These are phyloP conservation scores for Coemansia sp. DNA, from an alignment of 371 early-diverging fungal species.

Conservation along the genomic window DNA sequence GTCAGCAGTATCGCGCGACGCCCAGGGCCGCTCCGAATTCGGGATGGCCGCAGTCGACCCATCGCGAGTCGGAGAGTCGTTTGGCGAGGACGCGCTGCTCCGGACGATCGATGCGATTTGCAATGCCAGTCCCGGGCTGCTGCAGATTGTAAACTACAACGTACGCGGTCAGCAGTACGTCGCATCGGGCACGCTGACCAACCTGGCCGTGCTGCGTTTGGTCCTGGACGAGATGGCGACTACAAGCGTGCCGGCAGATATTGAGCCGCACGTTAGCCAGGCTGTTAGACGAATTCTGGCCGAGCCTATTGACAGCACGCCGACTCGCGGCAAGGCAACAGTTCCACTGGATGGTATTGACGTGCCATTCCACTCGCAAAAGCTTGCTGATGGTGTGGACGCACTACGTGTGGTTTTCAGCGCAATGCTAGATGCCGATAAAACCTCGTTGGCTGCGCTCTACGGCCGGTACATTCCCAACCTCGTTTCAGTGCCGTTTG, in stretches of 20 bases:
- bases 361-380: slow-evolving; percentile 95
- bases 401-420: slow-evolving; percentile 86
- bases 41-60: slow-evolving; percentile 96
- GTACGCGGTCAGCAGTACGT: slow-evolving; percentile 96
- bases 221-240: slow-evolving; percentile 72
- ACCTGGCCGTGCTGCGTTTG: slow-evolving; percentile 76
- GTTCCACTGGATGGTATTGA: slow-evolving; percentile 94
- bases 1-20: slow-evolving; percentile 84
- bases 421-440: slow-evolving; percentile 72
- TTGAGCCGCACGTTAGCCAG: slow-evolving; percentile 62
- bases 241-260: slow-evolving; percentile 53
- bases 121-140: slow-evolving; percentile 60
- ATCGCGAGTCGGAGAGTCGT: slow-evolving; percentile 74
- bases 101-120: slow-evolving; percentile 79
- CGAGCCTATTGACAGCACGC: slow-evolving; percentile 53
- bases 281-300: slow-evolving; percentile 71
- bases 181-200: slow-evolving; percentile 78
- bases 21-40: slow-evolving; percentile 82
- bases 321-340: slow-evolving; percentile 85
- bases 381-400: slow-evolving; percentile 82
- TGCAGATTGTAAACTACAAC: slow-evolving; percentile 96
- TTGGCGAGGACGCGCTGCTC: slow-evolving; percentile 72
- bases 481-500: slow-evolving; percentile 88
- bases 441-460: slow-evolving; percentile 75
- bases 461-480: slow-evolving; percentile 90